Conservation (phyloP, 2,329 filamentous ascomycete species). For the Acrocalymma vagum region DNA sequence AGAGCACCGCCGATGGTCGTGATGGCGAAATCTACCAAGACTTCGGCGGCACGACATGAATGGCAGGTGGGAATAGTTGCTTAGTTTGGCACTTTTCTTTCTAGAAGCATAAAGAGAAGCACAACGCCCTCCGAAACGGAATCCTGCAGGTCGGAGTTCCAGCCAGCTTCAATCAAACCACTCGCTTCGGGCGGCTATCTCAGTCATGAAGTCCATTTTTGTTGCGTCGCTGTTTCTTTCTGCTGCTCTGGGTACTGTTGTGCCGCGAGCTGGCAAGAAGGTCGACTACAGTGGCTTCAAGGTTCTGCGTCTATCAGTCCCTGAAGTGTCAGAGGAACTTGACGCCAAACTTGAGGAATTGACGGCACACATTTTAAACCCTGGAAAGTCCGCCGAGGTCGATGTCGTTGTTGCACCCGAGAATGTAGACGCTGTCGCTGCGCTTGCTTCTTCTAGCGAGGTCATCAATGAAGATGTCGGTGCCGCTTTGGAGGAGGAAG, state of each 20-base stretch:
- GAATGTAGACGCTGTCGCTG: conserved; percentile 38
- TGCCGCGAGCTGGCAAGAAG: conserved; percentile 37
- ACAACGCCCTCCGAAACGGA: neutral
- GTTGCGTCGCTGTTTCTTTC: conserved; percentile 34
- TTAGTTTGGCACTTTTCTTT: neutral
- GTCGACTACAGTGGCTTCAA: conserved; percentile 49
- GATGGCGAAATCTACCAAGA: conserved; percentile 9
- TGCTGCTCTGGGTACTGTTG: conserved; percentile 29
- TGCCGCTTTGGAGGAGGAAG: conserved; percentile 41
- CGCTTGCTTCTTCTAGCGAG: conserved; percentile 33
- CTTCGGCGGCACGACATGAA: conserved; percentile 21
- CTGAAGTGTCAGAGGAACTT: conserved; percentile 27
- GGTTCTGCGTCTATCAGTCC: conserved; percentile 36
- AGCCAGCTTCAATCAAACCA: too few relatives aligned
- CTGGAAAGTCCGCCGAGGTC: conserved; percentile 33
- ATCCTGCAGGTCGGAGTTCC: too few relatives aligned
- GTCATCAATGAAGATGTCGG: conserved; percentile 46
- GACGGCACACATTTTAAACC: conserved; percentile 42
- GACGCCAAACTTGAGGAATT: conserved; percentile 40
- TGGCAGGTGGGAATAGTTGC: conserved; percentile 26
- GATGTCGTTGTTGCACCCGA: conserved; percentile 47
- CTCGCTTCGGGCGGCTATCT: conserved; percentile 5
- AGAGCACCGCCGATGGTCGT: conserved; percentile 14
- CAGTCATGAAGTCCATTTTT: conserved; percentile 39
- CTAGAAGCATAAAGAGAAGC: conserved; percentile 22